Conservation (phyloP, 2,329 filamentous ascomycete species). For the Paraconiothyrium brasiliense region DNA sequence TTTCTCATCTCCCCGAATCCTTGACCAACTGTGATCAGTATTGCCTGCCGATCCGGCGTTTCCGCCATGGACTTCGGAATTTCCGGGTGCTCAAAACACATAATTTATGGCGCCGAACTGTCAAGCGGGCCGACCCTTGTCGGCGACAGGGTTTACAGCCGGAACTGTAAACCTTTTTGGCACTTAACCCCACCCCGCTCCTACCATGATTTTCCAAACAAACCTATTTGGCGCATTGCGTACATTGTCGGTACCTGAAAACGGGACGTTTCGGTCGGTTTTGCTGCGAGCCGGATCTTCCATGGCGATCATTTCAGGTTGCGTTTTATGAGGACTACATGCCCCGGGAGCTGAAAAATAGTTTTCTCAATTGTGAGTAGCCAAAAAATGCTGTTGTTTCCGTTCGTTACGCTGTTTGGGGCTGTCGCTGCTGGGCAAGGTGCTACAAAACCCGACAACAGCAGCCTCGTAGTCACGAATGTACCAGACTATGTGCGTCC, state of each 20-base stretch:
- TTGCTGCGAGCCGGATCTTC: background rate
- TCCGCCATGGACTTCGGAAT: background rate
- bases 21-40: background rate
- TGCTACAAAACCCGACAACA: background rate
- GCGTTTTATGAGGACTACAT: background rate
- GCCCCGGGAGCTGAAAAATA: no score
- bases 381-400: constrained; percentile 5
- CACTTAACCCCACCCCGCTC: constrained; percentile 1
- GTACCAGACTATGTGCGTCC: constrained; percentile 48
- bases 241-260: background rate
- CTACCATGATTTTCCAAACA: background rate
- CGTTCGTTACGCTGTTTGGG: background rate
- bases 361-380: background rate
- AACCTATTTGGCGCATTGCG: background rate
- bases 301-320: background rate
- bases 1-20: background rate
- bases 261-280: background rate
- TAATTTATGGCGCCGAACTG: background rate
- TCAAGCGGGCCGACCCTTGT: constrained; percentile 5
- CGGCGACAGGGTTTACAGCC: background rate
- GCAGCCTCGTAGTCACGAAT: constrained; percentile 25
- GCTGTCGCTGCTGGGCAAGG: background rate
- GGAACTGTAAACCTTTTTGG: background rate
- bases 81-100: background rate
- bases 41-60: background rate